A percentile compares a stretch with the other conserved stretches of the same genome.
Conservation (phyloP, 2,329 filamentous ascomycete species). For the Thelonectria blattea region DNA sequence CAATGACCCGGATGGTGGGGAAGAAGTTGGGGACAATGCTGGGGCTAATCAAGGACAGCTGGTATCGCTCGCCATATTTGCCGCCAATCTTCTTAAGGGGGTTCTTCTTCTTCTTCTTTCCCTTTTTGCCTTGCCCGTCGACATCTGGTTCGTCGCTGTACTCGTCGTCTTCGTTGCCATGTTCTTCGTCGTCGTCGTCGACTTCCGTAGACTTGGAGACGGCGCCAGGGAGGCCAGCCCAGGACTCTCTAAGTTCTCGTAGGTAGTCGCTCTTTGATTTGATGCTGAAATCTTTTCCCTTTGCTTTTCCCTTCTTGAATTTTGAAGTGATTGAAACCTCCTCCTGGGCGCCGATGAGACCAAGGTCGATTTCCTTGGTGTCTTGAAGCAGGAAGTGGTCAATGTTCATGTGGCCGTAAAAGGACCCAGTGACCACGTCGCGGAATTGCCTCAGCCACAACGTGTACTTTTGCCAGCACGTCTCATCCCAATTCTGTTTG, state of each 20-base stretch:
- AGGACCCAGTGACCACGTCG: constrained; percentile 78
- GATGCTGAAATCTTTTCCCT: constrained; percentile 59
- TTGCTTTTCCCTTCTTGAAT: constrained; percentile 33
- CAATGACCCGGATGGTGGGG: constrained; percentile 85
- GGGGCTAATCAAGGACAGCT: constrained; percentile 78
- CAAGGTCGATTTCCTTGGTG: constrained; percentile 74
- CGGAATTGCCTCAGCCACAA: constrained; percentile 90
- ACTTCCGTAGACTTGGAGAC: constrained; percentile 33
- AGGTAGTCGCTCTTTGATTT: constrained; percentile 75
- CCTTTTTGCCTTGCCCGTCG: constrained; percentile 32
- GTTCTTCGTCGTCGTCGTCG: constrained; percentile 22
- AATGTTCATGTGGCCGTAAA: constrained; percentile 98
- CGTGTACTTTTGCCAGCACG: constrained; percentile 97
- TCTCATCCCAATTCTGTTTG: constrained; percentile 93
- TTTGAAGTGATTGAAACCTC: constrained; percentile 25
- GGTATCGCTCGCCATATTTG: constrained; percentile 83
- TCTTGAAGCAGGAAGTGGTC: constrained; percentile 97
- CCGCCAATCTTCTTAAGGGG: constrained; percentile 70
- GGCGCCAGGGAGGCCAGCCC: constrained; percentile 74
- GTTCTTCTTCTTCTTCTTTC: constrained; percentile 54
- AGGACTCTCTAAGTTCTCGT: constrained; percentile 75
- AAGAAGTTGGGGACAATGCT: constrained; percentile 94
- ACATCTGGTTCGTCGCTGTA: constrained; percentile 28
- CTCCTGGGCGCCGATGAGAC: constrained; percentile 51
- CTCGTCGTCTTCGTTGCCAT: constrained; percentile 19